Conservation (phyloP, 2,329 filamentous ascomycete species). For the Biscogniauxia marginata region DNA sequence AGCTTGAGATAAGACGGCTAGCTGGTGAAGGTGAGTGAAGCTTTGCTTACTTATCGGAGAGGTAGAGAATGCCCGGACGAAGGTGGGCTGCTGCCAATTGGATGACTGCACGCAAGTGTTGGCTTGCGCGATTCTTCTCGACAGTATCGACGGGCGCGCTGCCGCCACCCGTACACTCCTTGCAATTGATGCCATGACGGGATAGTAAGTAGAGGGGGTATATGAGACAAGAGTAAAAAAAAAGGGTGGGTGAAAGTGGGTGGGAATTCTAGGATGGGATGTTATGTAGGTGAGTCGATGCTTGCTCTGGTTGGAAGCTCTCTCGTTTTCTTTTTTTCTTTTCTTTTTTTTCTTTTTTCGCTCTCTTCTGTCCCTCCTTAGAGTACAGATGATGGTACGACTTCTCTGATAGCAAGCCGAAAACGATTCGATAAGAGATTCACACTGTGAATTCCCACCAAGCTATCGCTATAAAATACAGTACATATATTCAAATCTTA, state of each 20-base stretch:
- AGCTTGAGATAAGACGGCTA: conserved; percentile 25
- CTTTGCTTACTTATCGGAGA: conserved; percentile 41
- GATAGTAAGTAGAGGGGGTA: conserved; percentile 3
- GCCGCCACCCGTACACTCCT: conserved; percentile 51
- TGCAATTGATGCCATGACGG: conserved; percentile 54
- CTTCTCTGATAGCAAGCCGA: not conserved
- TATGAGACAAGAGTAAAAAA: not conserved
- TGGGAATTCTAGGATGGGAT: not conserved
- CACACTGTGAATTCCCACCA: not conserved
- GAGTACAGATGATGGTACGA: not conserved
- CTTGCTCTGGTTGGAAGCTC: not conserved
- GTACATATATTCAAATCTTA: not conserved
- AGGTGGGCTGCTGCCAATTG: conserved; percentile 39
- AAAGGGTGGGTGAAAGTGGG: not conserved
- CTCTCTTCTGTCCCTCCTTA: not conserved
- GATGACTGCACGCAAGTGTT: conserved; percentile 27
- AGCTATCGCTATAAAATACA: not conserved
- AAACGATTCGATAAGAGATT: not conserved
- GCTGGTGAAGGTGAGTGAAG: not conserved
- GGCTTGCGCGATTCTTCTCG: conserved; percentile 38
- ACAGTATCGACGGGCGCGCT: conserved; percentile 46
- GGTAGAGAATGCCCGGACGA: conserved; percentile 46
- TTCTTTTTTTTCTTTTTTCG: not conserved
- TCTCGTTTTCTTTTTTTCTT: not conserved
- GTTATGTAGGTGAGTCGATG: not conserved